Evolutionary conservation across 345 rosid species (phyloP).

Genomic region (Lumnitzera racemosa): DNA sequence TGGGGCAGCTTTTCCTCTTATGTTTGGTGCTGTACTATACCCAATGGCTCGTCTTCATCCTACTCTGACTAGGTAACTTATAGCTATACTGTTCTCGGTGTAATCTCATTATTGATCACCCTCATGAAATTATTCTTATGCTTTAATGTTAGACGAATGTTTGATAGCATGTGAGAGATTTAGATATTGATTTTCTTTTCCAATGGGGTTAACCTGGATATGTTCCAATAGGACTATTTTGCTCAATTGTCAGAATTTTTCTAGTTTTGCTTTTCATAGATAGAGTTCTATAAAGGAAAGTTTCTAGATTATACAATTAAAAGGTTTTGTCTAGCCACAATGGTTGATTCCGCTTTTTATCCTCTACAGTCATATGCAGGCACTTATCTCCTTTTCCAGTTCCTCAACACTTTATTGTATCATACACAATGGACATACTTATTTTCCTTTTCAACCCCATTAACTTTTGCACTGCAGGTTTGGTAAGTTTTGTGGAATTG

Average conservation of each 20-base stretch:
- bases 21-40: conserved; percentile 88
- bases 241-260: too few species aligned
- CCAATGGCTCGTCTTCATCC: conserved; percentile 98
- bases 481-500: conserved; percentile 86
- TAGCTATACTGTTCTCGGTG: not conserved
- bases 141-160: not conserved
- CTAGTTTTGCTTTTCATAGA: too few species aligned
- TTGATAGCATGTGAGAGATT: not conserved
- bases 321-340: too few species aligned
- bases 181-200: too few species aligned
- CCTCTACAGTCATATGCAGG: not conserved
- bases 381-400: not conserved
- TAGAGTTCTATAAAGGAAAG: too few species aligned
- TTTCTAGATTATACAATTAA: too few species aligned
- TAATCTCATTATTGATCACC: not conserved
- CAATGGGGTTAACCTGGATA: too few species aligned
- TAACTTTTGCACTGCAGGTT: conserved; percentile 15
- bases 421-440: too few species aligned
- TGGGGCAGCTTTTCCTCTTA: conserved; percentile 90
- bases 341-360: not conserved
- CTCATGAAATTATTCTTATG: not conserved
- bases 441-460: not conserved
- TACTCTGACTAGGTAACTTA: conserved; percentile 51
- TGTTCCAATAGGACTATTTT: too few species aligned
- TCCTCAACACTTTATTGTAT: too few species aligned